phyloP scores from a whole-genome alignment of 768 basidiomycete genomes.

The Rhizopogon salebrosus region DNA sequence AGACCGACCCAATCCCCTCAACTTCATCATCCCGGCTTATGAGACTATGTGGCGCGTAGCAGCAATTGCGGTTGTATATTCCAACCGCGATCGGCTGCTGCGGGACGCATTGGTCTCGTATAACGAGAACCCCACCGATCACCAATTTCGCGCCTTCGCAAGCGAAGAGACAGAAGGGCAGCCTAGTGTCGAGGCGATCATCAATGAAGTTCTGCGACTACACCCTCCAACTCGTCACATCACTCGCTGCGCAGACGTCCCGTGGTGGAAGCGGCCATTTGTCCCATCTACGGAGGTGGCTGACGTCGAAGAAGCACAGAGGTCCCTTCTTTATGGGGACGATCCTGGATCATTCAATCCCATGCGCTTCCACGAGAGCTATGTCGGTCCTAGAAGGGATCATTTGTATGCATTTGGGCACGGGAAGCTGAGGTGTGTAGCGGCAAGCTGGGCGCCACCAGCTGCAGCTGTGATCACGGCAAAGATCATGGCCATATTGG shows the following conservation, averaged over 20 bases:
- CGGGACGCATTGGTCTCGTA: slow-evolving; percentile 24
- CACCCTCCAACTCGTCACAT: slow-evolving; percentile 49
- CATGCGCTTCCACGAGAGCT: slow-evolving; percentile 22
- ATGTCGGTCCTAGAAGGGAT: slow-evolving; percentile 15
- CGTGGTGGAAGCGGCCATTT: slow-evolving; percentile 3
- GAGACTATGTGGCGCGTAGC: slow-evolving; percentile 57
- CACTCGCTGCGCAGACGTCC: slow-evolving; percentile 19
- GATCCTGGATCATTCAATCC: slow-evolving; percentile 31
- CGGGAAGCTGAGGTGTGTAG: slow-evolving; percentile 39
- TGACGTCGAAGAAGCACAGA: slow-evolving; percentile 14
- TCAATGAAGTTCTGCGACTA: slow-evolving; percentile 43
- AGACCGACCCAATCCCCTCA: slow-evolving; percentile 28
- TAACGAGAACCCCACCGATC: slow-evolving; percentile 21
- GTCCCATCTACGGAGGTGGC: slow-evolving; percentile 14
- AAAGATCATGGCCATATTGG: slow-evolving; percentile 28
- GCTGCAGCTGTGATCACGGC: slow-evolving; percentile 41
- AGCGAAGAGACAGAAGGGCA: not conserved
- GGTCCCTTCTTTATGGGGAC: slow-evolving; percentile 37
- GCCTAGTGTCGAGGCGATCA: slow-evolving; percentile 32
- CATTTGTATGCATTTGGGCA: slow-evolving; percentile 39
- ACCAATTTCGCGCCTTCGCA: slow-evolving; percentile 23
- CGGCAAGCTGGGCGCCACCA: slow-evolving; percentile 44
- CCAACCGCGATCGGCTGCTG: slow-evolving; percentile 12
- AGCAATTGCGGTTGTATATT: slow-evolving; percentile 33
- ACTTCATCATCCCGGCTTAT: slow-evolving; percentile 50